Evolutionary conservation across 2,329 filamentous ascomycete genomes (phyloP).

Genomic region (Talaromyces sp.): DNA sequence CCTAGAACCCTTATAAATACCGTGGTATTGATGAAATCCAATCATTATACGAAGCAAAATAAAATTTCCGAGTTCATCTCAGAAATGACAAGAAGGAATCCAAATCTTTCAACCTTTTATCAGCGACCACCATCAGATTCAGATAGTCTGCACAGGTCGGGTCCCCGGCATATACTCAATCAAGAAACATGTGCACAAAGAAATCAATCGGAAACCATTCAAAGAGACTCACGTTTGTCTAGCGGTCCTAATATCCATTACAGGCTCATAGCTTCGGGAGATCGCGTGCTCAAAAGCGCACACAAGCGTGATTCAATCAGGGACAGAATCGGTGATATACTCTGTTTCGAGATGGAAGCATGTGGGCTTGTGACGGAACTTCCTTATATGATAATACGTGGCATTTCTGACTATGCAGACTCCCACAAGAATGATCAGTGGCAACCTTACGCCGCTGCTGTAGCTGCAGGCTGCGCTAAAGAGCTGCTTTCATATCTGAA

Average conservation of each 20-base stretch:
- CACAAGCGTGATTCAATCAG: slow-evolving; percentile 17
- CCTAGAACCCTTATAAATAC: slow-evolving; percentile 10
- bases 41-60: neutral
- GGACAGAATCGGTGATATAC: slow-evolving; percentile 6
- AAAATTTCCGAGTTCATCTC: slow-evolving; percentile 1
- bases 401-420: slow-evolving; percentile 25
- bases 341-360: slow-evolving; percentile 26
- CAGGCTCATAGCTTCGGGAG: slow-evolving; percentile 25
- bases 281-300: slow-evolving; percentile 20
- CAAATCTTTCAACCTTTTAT: neutral
- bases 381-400: slow-evolving; percentile 24
- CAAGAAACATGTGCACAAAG: neutral
- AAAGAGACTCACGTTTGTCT: neutral
- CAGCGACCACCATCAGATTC: neutral
- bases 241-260: slow-evolving; percentile 19
- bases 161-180: neutral
- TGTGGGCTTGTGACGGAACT: slow-evolving; percentile 21
- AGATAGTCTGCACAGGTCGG: neutral
- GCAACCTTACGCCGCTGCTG: slow-evolving; percentile 18
- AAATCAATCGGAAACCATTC: neutral
- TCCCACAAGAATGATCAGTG: slow-evolving; percentile 24
- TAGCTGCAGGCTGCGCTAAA: slow-evolving; percentile 23
- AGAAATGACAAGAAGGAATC: slow-evolving; percentile 1
- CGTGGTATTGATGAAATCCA: slow-evolving; percentile 8
- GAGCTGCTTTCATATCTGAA: slow-evolving; percentile 16